Evolutionary conservation across 2,329 filamentous ascomycete genomes (phyloP).

Genomic region (Aspergillus flavus): DNA sequence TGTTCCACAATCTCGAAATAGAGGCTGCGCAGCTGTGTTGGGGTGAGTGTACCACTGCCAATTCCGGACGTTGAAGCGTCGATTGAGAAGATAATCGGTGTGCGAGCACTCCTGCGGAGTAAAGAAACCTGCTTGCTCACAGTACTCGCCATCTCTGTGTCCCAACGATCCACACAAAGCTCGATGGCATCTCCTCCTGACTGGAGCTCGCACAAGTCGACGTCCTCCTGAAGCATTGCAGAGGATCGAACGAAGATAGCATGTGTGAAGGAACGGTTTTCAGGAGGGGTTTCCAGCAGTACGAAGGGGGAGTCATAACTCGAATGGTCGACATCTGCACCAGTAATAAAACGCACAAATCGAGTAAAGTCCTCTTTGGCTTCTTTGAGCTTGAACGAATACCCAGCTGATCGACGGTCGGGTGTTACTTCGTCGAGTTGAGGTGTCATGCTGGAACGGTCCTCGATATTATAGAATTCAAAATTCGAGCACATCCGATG

Average conservation of each 20-base stretch:
- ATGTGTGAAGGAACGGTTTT: constrained; percentile 55
- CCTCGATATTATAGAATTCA: constrained; percentile 53
- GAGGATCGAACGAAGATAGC: constrained; percentile 43
- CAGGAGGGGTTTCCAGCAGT: constrained; percentile 60
- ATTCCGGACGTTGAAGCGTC: constrained; percentile 38
- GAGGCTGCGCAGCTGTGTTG: constrained; percentile 15
- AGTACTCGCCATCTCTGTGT: constrained; percentile 50
- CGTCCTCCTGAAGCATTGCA: constrained; percentile 32
- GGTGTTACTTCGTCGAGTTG: constrained; percentile 36
- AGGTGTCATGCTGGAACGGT: constrained; percentile 35
- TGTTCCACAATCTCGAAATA: constrained; percentile 44
- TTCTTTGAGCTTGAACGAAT: constrained; percentile 53
- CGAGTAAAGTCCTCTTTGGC: constrained; percentile 63
- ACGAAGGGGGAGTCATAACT: constrained; percentile 64
- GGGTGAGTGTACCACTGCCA: constrained; percentile 10
- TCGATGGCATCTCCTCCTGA: constrained; percentile 63
- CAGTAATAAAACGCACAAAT: constrained; percentile 62
- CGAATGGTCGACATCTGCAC: constrained; percentile 54
- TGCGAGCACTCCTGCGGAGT: constrained; percentile 58
- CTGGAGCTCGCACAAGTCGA: constrained; percentile 57
- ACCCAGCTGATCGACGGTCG: constrained; percentile 49
- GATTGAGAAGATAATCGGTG: constrained; percentile 62
- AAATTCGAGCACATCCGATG: constrained; percentile 53
- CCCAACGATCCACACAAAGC: constrained; percentile 62
- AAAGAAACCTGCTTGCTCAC: constrained; percentile 60